Percentiles rank a stretch among this genome's conserved stretches.
Conservation (phyloP, 1,284 basidiomycete species). For the Macrocystidia cucumis region DNA sequence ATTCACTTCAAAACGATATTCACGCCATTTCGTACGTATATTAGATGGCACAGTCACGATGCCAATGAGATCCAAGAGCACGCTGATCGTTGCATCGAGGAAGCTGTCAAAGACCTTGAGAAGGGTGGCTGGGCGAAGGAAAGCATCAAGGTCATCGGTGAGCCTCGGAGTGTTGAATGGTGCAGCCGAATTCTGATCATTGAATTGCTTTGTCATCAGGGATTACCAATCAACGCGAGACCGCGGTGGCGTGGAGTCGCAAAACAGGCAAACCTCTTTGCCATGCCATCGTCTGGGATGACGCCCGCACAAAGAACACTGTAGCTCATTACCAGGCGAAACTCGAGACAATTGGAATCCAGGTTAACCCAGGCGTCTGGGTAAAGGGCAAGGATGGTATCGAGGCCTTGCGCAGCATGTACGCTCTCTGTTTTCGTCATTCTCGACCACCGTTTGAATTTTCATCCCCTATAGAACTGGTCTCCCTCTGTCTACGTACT, state of each 20-base stretch:
- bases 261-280: constrained; percentile 85
- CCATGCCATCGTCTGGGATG: constrained; percentile 94
- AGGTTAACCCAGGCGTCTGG: constrained; percentile 59
- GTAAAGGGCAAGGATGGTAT: constrained; percentile 68
- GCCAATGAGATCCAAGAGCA: constrained; percentile 77
- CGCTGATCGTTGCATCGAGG: constrained; percentile 74
- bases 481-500: constrained; percentile 92
- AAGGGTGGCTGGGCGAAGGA: constrained; percentile 65
- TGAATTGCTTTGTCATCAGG: constrained; percentile 35
- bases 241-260: constrained; percentile 91
- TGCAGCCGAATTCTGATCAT: constrained; percentile 6
- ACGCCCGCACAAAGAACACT: constrained; percentile 81
- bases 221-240: constrained; percentile 98
- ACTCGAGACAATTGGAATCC: constrained; percentile 69
- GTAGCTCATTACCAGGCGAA: constrained; percentile 77
- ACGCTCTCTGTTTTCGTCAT: constrained; percentile 20
- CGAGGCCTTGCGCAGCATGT: constrained; percentile 66
- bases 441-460: constrained; percentile 8
- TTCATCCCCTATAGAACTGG: constrained; percentile 58
- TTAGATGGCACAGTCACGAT: constrained; percentile 94
- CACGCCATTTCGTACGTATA: constrained; percentile 3
- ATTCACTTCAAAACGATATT: not conserved
- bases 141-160: constrained; percentile 90
- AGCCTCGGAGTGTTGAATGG: no score
- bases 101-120: constrained; percentile 71